Conservation (phyloP, 1,139 yeast genomes). For the Hyphopichia buzzinii region DNA sequence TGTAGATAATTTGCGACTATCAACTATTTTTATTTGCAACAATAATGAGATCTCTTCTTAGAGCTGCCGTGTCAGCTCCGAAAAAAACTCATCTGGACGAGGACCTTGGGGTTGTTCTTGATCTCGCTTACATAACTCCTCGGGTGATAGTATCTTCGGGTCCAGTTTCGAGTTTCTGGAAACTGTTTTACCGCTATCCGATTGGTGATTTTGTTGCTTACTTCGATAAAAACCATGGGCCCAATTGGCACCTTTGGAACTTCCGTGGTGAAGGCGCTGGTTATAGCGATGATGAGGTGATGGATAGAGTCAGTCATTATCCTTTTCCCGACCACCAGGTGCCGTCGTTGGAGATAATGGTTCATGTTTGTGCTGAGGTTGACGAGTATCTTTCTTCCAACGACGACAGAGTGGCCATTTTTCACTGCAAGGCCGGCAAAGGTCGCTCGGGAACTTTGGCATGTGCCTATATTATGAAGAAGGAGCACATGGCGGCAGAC, state of each 20-base stretch:
- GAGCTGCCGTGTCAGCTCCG: slow-evolving; percentile 26
- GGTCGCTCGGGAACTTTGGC: slow-evolving; percentile 84
- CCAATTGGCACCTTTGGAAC: slow-evolving; percentile 73
- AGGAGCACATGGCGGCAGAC: slow-evolving; percentile 18
- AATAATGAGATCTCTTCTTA: slow-evolving; percentile 13
- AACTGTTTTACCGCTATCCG: slow-evolving; percentile 54
- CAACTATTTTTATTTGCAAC: neutral
- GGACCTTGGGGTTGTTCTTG: slow-evolving; percentile 34
- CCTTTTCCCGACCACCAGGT: slow-evolving; percentile 81
- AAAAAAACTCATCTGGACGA: slow-evolving; percentile 21
- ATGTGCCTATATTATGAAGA: slow-evolving; percentile 65
- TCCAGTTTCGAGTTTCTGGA: slow-evolving; percentile 52
- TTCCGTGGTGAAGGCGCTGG: slow-evolving; percentile 60
- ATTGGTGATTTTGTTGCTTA: slow-evolving; percentile 50
- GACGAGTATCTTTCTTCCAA: slow-evolving; percentile 32
- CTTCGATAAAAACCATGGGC: slow-evolving; percentile 47
- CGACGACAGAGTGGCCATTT: slow-evolving; percentile 52
- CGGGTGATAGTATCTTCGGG: slow-evolving; percentile 69
- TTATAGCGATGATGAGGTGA: slow-evolving; percentile 43
- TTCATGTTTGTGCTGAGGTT: slow-evolving; percentile 45
- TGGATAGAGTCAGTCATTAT: slow-evolving; percentile 29
- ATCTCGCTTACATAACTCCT: slow-evolving; percentile 63
- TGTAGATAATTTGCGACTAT: no score
- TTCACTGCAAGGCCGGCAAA: slow-evolving; percentile 91
- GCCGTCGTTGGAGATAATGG: slow-evolving; percentile 58